Conservation (phyloP, 176 grass and related monocot species). For the Thinopyrum elongatum region DNA sequence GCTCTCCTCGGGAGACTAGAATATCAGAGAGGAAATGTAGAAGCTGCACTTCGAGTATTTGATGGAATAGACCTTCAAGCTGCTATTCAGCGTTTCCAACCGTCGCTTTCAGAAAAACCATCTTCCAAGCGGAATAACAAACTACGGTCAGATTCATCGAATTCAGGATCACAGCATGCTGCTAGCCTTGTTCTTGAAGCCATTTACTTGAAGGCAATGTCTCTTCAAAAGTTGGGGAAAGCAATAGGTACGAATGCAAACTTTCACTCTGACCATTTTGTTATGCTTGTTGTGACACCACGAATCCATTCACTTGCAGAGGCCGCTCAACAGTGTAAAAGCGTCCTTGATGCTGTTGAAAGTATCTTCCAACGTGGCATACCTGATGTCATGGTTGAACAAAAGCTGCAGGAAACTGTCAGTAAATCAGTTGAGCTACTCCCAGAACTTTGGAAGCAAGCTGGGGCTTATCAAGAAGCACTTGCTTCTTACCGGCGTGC, state of each 20-base stretch:
- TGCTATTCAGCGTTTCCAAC: slow-evolving; percentile 85
- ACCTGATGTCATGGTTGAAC: slow-evolving; percentile 84
- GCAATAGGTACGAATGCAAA: slow-evolving; percentile 59
- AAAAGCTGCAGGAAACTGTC: slow-evolving; percentile 90
- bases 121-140: slow-evolving; percentile 54
- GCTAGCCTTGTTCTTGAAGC: slow-evolving; percentile 96
- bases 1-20: slow-evolving; percentile 88
- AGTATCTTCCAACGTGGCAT: slow-evolving; percentile 88
- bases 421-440: slow-evolving; percentile 91
- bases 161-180: slow-evolving; percentile 80
- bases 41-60: slow-evolving; percentile 87
- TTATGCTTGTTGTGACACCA: slow-evolving; percentile 3
- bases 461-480: slow-evolving; percentile 69
- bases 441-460: slow-evolving; percentile 97
- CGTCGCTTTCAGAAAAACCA: slow-evolving; percentile 60
- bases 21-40: slow-evolving; percentile 95
- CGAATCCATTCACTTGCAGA: slow-evolving; percentile 53
- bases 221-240: slow-evolving; percentile 84
- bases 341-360: slow-evolving; percentile 89
- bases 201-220: slow-evolving; percentile 98
- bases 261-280: not conserved
- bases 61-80: slow-evolving; percentile 93
- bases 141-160: slow-evolving; percentile 50
- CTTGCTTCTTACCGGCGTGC: slow-evolving; percentile 76
- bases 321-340: slow-evolving; percentile 86